Conservation (phyloP, 768 basidiomycete species). For the Clavaria fumosa region DNA sequence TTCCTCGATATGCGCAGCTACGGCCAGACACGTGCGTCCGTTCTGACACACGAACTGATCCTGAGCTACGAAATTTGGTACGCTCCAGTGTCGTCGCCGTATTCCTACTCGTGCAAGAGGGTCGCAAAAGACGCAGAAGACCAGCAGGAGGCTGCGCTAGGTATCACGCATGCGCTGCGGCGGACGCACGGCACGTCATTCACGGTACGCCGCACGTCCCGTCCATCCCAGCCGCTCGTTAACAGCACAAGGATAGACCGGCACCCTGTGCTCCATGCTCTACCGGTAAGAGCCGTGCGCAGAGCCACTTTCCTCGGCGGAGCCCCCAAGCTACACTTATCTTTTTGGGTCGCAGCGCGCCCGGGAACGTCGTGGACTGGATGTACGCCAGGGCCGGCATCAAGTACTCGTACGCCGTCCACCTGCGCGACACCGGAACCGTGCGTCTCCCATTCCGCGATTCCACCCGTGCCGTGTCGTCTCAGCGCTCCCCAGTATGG, state of each 20-base stretch:
- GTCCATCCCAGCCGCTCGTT: too few species aligned
- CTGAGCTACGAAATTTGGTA: constrained; percentile 1
- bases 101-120: constrained; percentile 50
- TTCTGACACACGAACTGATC: background rate
- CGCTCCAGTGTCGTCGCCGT: constrained; percentile 67
- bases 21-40: constrained; percentile 60
- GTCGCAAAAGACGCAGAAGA: constrained; percentile 60
- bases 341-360: too few species aligned
- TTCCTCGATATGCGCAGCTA: constrained; percentile 72
- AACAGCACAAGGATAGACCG: too few species aligned
- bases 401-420: constrained; percentile 48
- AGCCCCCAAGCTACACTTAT: too few species aligned
- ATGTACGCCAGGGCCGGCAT: constrained; percentile 40
- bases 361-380: constrained; percentile 55
- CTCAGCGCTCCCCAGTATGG: constrained; percentile 37
- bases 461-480: constrained; percentile 3
- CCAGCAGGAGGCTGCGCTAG: constrained; percentile 54
- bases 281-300: constrained; percentile 29
- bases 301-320: too few species aligned
- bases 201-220: constrained; percentile 22
- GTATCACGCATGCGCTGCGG: constrained; percentile 42
- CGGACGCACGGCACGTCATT: constrained; percentile 40
- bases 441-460: constrained; percentile 24
- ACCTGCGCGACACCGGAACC: constrained; percentile 56
- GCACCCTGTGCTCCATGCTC: constrained; percentile 28